phyloP scores from a whole-genome alignment of 2,329 filamentous ascomycete genomes.

The Calonectria montana region DNA sequence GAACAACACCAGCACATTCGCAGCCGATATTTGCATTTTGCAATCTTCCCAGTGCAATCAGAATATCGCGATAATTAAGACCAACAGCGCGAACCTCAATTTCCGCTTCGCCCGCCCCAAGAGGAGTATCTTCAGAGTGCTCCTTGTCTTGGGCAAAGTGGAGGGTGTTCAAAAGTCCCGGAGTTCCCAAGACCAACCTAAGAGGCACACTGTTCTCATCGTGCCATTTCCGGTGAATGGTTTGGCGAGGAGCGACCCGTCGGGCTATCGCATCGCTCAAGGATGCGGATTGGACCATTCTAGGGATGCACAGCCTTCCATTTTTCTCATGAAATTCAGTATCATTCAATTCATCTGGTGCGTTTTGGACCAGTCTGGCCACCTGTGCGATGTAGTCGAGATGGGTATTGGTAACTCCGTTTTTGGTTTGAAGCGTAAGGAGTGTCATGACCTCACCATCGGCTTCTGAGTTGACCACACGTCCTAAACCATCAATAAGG shows the following conservation, averaged over 20 bases:
- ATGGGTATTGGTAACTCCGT: background rate
- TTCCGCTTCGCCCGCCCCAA: background rate
- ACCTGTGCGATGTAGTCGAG: background rate
- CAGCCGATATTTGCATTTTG: slow-evolving; percentile 37
- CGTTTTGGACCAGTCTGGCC: background rate
- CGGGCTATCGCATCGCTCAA: background rate
- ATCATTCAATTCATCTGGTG: background rate
- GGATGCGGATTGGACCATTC: background rate
- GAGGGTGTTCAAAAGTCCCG: slow-evolving; percentile 8
- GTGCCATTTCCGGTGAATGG: background rate
- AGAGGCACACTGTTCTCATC: background rate
- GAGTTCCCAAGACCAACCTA: background rate
- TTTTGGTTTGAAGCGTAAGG: background rate
- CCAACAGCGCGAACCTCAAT: slow-evolving; percentile 13
- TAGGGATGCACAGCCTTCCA: background rate
- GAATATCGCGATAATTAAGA: slow-evolving; percentile 30
- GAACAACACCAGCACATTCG: slow-evolving; percentile 28
- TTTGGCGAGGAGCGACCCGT: background rate
- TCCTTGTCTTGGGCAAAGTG: slow-evolving; percentile 13
- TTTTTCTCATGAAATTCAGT: background rate
- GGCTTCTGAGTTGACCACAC: background rate
- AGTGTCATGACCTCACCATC: background rate
- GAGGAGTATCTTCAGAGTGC: background rate
- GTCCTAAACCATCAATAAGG: background rate
- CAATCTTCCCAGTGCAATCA: slow-evolving; percentile 36